Percentiles rank a stretch among this genome's conserved stretches.
These are phyloP conservation scores for Sugiyamaella neomexicana DNA, from an alignment of 1,139 yeast genomes.

Conservation along the genomic window DNA sequence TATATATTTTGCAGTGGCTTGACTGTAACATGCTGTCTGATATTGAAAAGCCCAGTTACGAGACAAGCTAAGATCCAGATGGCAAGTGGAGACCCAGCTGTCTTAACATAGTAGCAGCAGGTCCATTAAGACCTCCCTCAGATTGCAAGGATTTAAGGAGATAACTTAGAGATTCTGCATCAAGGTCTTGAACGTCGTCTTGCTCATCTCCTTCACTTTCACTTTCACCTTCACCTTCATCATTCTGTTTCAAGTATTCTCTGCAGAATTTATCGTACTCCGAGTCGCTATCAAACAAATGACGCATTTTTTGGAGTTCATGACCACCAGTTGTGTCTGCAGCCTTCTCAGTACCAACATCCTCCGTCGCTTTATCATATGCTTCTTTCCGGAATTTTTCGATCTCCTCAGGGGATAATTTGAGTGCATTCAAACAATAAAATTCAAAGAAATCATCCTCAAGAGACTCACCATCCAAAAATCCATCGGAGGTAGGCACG, in stretches of 20 bases:
- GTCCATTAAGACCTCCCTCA: constrained; percentile 42
- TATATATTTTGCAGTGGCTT: too few species aligned
- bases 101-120: constrained; percentile 41
- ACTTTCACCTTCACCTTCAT: neutral
- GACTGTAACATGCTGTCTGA: too few species aligned
- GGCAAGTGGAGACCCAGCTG: constrained; percentile 32
- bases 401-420: constrained; percentile 46
- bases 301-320: too few species aligned
- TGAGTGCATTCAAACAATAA: constrained; percentile 54
- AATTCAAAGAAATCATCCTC: constrained; percentile 67
- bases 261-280: too few species aligned
- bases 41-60: too few species aligned
- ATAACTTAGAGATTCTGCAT: constrained; percentile 26
- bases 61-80: too few species aligned
- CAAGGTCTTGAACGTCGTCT: constrained; percentile 28
- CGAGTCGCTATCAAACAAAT: too few species aligned
- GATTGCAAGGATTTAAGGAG: constrained; percentile 34
- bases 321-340: too few species aligned
- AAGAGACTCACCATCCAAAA: constrained; percentile 3
- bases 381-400: constrained; percentile 40
- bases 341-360: too few species aligned
- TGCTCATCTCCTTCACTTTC: constrained; percentile 19
- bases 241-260: too few species aligned
- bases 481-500: constrained; percentile 28
- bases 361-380: constrained; percentile 24